phyloP scores from a whole-genome alignment of 2,329 filamentous ascomycete genomes.

The Verticillium dahliae region DNA sequence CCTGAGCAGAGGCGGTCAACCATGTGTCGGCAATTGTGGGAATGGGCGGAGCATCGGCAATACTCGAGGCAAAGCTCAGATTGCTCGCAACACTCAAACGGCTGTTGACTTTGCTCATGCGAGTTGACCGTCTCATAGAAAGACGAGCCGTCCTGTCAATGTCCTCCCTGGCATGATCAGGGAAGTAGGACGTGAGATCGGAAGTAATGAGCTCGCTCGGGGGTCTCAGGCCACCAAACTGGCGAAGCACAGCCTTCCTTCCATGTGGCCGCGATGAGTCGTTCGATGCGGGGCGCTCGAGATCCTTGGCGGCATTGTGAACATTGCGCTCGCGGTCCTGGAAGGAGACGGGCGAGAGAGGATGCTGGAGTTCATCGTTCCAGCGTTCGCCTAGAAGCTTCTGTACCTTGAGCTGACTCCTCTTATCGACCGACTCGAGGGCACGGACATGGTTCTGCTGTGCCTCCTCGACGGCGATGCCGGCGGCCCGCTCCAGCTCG shows the following conservation, averaged over 20 bases:
- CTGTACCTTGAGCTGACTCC: constrained; percentile 81
- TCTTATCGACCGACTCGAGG: constrained; percentile 59
- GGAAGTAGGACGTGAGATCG: constrained; percentile 94
- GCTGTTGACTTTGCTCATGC: constrained; percentile 87
- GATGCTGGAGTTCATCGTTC: constrained; percentile 73
- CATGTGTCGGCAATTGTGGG: constrained; percentile 93
- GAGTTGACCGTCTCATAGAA: constrained; percentile 83
- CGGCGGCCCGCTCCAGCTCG: constrained; percentile 80
- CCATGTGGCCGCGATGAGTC: constrained; percentile 36
- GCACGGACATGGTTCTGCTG: constrained; percentile 64
- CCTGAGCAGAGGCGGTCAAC: constrained; percentile 58
- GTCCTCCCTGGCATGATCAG: constrained; percentile 85
- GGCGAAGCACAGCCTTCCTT: constrained; percentile 55
- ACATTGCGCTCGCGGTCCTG: constrained; percentile 64
- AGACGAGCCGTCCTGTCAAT: constrained; percentile 94
- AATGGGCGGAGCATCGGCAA: constrained; percentile 89
- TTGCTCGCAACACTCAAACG: constrained; percentile 92
- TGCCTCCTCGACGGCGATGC: constrained; percentile 82
- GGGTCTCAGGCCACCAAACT: constrained; percentile 86
- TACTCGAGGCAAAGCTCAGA: constrained; percentile 83
- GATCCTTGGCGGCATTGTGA: constrained; percentile 49
- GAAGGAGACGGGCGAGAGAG: constrained; percentile 74
- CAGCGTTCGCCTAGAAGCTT: constrained; percentile 84
- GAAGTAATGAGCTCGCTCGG: constrained; percentile 97
- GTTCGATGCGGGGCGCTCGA: constrained; percentile 47